Percentiles rank a stretch among this genome's conserved stretches.
phyloP scores from a whole-genome alignment of 768 basidiomycete species.

The Suillus subalutaceus region DNA sequence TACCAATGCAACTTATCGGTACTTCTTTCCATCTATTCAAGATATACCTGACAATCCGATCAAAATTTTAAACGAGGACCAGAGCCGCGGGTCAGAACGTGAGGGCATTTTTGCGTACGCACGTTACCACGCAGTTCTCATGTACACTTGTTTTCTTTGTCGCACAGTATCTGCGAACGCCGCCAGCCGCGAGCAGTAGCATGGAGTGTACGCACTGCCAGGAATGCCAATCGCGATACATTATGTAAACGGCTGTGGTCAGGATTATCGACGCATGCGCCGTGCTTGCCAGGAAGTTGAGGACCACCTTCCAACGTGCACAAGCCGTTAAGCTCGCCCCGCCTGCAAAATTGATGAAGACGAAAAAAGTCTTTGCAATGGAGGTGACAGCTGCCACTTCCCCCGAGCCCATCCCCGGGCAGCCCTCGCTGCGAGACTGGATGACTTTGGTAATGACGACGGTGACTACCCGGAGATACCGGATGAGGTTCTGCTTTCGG shows the following conservation, averaged over 20 bases:
- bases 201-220: conserved; percentile 29
- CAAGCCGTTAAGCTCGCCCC: background rate
- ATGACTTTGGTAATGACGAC: conserved; percentile 16
- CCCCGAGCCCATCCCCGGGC: conserved; percentile 16
- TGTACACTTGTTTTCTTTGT: conserved; percentile 1
- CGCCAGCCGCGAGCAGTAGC: conserved; percentile 24
- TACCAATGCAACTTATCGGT: conserved; percentile 19
- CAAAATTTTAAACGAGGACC: conserved; percentile 15
- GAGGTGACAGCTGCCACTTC: conserved; percentile 29
- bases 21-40: conserved; percentile 26
- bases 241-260: conserved; percentile 30
- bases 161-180: conserved; percentile 27
- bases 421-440: conserved; percentile 16
- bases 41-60: conserved; percentile 17
- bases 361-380: conserved; percentile 32
- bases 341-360: conserved; percentile 26
- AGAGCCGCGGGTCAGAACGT: conserved; percentile 29
- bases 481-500: conserved; percentile 22
- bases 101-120: conserved; percentile 14
- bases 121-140: conserved; percentile 7
- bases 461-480: conserved; percentile 18
- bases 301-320: conserved; percentile 4
- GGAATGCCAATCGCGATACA: conserved; percentile 31
- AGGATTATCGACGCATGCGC: conserved; percentile 19
- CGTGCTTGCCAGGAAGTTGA: conserved; percentile 10